A percentile compares a stretch with the other conserved stretches of the same genome.
These are phyloP conservation scores for Aspergillus clavatus DNA, from an alignment of 2,329 filamentous ascomycete genomes.

Conservation along the genomic window DNA sequence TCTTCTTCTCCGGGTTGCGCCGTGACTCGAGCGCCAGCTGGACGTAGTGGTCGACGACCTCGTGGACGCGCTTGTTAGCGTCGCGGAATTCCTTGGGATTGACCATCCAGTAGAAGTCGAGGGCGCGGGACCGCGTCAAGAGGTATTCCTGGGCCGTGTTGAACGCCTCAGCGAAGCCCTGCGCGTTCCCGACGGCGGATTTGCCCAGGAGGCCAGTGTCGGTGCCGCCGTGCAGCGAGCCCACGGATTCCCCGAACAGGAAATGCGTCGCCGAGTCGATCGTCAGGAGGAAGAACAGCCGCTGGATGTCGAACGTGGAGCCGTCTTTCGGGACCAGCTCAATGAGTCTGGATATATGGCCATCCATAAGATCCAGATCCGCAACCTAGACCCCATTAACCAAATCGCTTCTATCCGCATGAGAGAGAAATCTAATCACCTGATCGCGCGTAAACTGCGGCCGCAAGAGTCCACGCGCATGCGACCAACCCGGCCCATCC, in stretches of 20 bases:
- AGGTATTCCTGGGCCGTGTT: slow-evolving; percentile 32
- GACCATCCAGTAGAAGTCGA: slow-evolving; percentile 35
- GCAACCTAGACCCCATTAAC: too few species aligned
- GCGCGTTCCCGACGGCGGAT: slow-evolving; percentile 28
- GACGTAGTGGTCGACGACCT: slow-evolving; percentile 49
- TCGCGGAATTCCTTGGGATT: slow-evolving; percentile 38
- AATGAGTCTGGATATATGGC: slow-evolving; percentile 68
- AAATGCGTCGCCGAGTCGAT: slow-evolving; percentile 85
- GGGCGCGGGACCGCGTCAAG: slow-evolving; percentile 25
- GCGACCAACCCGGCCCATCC: slow-evolving; percentile 73
- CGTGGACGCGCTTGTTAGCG: slow-evolving; percentile 40
- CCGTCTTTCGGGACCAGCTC: slow-evolving; percentile 50
- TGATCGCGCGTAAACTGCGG: slow-evolving; percentile 85
- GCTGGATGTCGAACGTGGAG: slow-evolving; percentile 61
- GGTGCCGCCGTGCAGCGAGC: slow-evolving; percentile 41
- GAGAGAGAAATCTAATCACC: too few species aligned
- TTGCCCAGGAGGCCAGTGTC: slow-evolving; percentile 49
- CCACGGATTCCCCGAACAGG: slow-evolving; percentile 71
- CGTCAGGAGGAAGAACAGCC: slow-evolving; percentile 75
- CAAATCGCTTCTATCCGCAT: too few species aligned
- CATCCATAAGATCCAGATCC: slow-evolving; percentile 75
- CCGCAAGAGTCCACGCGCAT: slow-evolving; percentile 70
- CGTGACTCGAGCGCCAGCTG: slow-evolving; percentile 38
- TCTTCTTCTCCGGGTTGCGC: slow-evolving; percentile 28
- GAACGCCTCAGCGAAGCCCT: slow-evolving; percentile 36